Percentiles rank a stretch among this genome's conserved stretches.
phyloP scores from a whole-genome alignment of 768 basidiomycete genomes.

The Boletellus sp. region DNA sequence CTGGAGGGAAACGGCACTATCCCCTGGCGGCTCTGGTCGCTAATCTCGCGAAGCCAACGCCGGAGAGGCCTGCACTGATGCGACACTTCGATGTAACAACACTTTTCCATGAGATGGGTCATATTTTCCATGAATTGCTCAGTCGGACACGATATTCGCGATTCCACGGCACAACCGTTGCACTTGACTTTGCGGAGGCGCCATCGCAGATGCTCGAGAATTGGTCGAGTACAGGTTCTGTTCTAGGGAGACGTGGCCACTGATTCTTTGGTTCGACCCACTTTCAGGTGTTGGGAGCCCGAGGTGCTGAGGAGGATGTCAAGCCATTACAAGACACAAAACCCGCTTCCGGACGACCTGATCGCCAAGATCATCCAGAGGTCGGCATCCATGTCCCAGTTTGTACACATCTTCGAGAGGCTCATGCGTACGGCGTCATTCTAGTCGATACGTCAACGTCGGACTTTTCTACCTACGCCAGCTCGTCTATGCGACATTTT shows the following conservation, averaged over 20 bases:
- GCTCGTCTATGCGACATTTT: conserved; percentile 61
- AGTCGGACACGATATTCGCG: conserved; percentile 65
- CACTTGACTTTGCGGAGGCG: conserved; percentile 83
- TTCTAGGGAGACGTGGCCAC: not conserved
- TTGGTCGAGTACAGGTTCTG: conserved; percentile 47
- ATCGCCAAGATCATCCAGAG: conserved; percentile 81
- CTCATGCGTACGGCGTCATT: not conserved
- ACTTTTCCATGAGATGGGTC: conserved; percentile 90
- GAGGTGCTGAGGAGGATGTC: conserved; percentile 75
- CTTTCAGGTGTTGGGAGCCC: conserved; percentile 72
- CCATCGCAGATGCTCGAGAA: conserved; percentile 95
- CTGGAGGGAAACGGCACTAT: conserved; percentile 60
- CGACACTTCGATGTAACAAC: conserved; percentile 85
- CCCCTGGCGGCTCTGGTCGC: conserved; percentile 86
- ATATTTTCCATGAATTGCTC: conserved; percentile 66
- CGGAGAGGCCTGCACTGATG: conserved; percentile 82
- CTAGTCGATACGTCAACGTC: conserved; percentile 72
- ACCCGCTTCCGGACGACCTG: conserved; percentile 61
- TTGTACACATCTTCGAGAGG: no score
- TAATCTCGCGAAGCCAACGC: conserved; percentile 82
- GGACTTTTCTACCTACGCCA: conserved; percentile 70
- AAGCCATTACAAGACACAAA: conserved; percentile 69
- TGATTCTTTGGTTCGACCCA: not conserved
- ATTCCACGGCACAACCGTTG: conserved; percentile 85
- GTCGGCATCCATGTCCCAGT: conserved; percentile 28